These are phyloP conservation scores for Penicillium psychrosexuale DNA, from an alignment of 2,329 filamentous ascomycete genomes.

Conservation along the genomic window DNA sequence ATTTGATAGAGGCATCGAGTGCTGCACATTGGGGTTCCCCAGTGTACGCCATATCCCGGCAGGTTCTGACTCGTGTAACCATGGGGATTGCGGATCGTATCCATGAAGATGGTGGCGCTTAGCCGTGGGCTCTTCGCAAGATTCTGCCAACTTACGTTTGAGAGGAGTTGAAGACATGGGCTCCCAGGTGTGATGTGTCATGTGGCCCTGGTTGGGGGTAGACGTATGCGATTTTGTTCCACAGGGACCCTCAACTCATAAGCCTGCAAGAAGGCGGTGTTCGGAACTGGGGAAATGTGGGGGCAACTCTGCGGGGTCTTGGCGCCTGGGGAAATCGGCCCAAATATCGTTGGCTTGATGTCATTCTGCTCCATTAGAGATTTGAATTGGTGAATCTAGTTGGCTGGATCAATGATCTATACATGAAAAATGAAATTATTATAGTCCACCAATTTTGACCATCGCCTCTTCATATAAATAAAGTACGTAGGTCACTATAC, in stretches of 20 bases:
- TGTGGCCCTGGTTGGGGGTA: not conserved
- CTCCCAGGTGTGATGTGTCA: constrained; percentile 11
- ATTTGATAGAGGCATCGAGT: constrained; percentile 35
- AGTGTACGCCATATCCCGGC: constrained; percentile 28
- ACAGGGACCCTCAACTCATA: not conserved
- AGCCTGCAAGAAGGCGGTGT: constrained; percentile 24
- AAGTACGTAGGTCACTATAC: no score
- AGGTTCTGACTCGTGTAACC: constrained; percentile 29
- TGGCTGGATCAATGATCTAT: not conserved
- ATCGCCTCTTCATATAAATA: no score
- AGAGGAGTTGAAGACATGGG: constrained; percentile 18
- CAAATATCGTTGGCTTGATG: not conserved
- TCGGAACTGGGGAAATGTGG: constrained; percentile 24
- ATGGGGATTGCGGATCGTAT: constrained; percentile 32
- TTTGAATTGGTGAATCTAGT: not conserved
- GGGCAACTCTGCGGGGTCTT: constrained; percentile 14
- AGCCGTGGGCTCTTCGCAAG: constrained; percentile 14
- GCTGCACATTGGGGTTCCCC: constrained; percentile 30
- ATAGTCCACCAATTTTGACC: no score
- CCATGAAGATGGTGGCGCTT: constrained; percentile 28
- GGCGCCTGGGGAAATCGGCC: constrained; percentile 4
- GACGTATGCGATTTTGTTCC: not conserved
- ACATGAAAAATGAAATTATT: no score
- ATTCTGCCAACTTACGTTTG: constrained; percentile 31
- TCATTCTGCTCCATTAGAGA: not conserved